Evolutionary conservation across 1,284 basidiomycete genomes (phyloP).

Genomic region (Volvariella volvacea): DNA sequence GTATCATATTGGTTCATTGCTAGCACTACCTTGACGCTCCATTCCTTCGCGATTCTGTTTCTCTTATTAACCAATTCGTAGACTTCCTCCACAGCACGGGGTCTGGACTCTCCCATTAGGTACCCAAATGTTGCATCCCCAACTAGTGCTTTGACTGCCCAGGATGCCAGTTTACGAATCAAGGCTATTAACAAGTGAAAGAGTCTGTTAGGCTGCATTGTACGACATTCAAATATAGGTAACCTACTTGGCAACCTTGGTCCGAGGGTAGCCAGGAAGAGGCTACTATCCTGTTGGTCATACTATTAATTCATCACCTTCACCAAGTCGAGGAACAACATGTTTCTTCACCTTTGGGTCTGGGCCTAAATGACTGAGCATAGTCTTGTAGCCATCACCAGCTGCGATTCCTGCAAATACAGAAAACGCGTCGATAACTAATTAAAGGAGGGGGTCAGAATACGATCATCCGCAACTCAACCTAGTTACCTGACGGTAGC

Average conservation of each 20-base stretch:
- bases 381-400: conserved; percentile 71
- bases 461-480: conserved; percentile 1
- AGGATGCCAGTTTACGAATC: conserved; percentile 41
- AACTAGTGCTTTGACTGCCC: conserved; percentile 42
- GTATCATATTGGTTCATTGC: conserved; percentile 44
- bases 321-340: not conserved
- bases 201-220: not conserved
- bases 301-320: not conserved
- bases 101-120: conserved; percentile 30
- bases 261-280: conserved; percentile 55
- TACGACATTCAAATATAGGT: not conserved
- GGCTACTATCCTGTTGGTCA: conserved; percentile 38
- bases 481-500: conserved; percentile 38
- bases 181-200: conserved; percentile 39
- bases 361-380: conserved; percentile 59
- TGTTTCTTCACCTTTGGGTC: conserved; percentile 53
- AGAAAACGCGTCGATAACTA: conserved; percentile 46
- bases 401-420: conserved; percentile 67
- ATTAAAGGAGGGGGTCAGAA: conserved; percentile 3
- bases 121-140: conserved; percentile 46
- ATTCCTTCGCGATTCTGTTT: conserved; percentile 29
- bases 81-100: conserved; percentile 23
- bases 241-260: conserved; percentile 51
- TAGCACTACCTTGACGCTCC: conserved; percentile 39
- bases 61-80: too few species aligned